Evolutionary conservation across 108 stramenopile genomes (phyloP).

Genomic region (Fistulifera pelliculosa): DNA sequence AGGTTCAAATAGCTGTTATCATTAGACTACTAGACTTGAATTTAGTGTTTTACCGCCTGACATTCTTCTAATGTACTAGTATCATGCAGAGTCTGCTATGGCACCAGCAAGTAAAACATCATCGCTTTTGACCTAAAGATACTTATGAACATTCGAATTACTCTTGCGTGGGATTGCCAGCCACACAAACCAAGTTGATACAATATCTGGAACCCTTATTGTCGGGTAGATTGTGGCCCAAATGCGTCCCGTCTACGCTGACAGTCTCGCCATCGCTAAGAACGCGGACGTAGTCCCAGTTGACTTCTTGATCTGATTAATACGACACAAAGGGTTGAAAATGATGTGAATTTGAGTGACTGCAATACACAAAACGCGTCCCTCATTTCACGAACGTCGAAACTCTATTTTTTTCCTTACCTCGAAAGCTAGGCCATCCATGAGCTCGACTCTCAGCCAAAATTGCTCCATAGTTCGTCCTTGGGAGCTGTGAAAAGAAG

Average conservation of each 20-base stretch:
- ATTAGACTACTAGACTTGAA: no score
- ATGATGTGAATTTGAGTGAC: no score
- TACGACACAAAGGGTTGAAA: no score
- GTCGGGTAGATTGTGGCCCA: conserved; percentile 78
- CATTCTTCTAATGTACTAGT: no score
- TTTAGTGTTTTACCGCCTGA: no score
- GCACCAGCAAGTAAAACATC: no score
- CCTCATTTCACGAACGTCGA: no score
- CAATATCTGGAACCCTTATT: conserved; percentile 53
- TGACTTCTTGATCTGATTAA: conserved; percentile 22
- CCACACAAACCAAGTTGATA: conserved; percentile 64
- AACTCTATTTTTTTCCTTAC: conserved; percentile 29
- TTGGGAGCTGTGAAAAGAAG: conserved; percentile 67
- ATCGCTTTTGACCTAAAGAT: no score
- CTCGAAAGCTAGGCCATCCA: conserved; percentile 83
- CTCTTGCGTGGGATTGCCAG: conserved; percentile 24
- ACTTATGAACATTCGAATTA: neutral
- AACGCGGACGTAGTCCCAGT: conserved; percentile 76
- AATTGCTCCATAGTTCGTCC: conserved; percentile 70
- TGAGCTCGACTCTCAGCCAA: conserved; percentile 55
- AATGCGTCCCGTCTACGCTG: conserved; percentile 14
- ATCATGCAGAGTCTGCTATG: no score
- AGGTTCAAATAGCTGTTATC: no score
- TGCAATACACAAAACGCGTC: no score
- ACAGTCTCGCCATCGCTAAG: conserved; percentile 77